Evolutionary conservation across 1,139 yeast species (phyloP), one percentile per base, ranked within the genome.

Genomic region (Diutina scorzettiae): DNA sequence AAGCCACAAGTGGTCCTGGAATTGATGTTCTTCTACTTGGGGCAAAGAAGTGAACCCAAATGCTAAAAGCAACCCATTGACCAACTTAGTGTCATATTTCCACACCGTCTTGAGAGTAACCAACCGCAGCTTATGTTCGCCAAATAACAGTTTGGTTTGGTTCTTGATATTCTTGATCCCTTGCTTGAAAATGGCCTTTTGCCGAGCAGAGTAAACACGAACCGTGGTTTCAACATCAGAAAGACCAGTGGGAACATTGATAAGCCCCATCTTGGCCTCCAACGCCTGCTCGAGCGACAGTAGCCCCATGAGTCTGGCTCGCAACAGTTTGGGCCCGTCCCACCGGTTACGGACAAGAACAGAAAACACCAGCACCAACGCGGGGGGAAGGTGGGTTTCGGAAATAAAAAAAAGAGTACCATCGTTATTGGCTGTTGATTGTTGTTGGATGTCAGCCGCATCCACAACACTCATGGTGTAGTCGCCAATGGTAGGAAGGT

Each of bases 1-100:
- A 14, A 80, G 56, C 61, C 83, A 64, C 4, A 75, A 71, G 50
- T 78, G 82, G 48, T 78, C 81, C 46, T 75, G 64, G 41, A 77
- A 64, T 42, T 69, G 66, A 34, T 64, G 54, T 7, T 65, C 64
- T 1, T 71, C 52, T 14, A 81, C 52, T 33, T 72, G 74, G 9
- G 75, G 79, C 50, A 70, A 78, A 14, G 69, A 63, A 2, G 71
- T 57, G 9, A 77, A 69, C 5, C 86, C 87, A 51, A 79, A 69
- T 1, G 73, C 62, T 17, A 78, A 56, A 18, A 77, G 56, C 27
- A 81, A 57, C 2, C 83, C 69, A 47, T 73, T 74, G 25, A 73
- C 73, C 50, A 81, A 78, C 34, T 57, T 58, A 34, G 62, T 56
- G 50, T 81, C 91, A 36, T 63, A 64, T 50, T 78, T 78, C 53